These are phyloP conservation scores for Nemania diffusa DNA, from an alignment of 2,329 filamentous ascomycete species.

Conservation along the genomic window DNA sequence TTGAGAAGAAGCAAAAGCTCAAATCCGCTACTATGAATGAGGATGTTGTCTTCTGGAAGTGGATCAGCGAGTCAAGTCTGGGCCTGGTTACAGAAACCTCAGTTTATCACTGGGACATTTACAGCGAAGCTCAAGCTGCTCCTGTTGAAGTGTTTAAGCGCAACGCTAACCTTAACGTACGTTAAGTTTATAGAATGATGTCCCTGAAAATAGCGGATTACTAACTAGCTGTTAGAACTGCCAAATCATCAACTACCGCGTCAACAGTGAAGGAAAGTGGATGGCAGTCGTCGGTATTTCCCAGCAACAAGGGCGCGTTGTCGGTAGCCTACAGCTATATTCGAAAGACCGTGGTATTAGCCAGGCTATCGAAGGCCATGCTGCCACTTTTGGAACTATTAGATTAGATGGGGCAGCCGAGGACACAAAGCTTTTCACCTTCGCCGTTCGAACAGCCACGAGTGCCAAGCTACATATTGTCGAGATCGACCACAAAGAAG, in stretches of 20 bases:
- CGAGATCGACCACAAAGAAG: conserved; percentile 92
- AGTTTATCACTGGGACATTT: conserved; percentile 98
- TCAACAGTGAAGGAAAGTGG: conserved; percentile 96
- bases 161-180: conserved; percentile 85
- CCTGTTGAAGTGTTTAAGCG: conserved; percentile 95
- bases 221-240: conserved; percentile 70
- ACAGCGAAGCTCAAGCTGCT: conserved; percentile 80
- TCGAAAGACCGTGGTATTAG: conserved; percentile 96
- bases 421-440: conserved; percentile 96
- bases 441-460: conserved; percentile 88
- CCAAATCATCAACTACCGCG: conserved; percentile 99
- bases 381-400: conserved; percentile 91
- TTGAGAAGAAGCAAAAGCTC: conserved; percentile 91
- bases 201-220: conserved; percentile 35
- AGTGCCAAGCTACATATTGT: conserved; percentile 97
- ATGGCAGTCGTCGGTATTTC: conserved; percentile 98
- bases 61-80: conserved; percentile 89
- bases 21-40: conserved; percentile 97
- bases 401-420: conserved; percentile 87
- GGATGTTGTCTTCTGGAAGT: conserved; percentile 99
- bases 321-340: conserved; percentile 96
- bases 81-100: conserved; percentile 90
- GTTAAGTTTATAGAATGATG: conserved; percentile 50
- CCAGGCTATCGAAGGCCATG: conserved; percentile 97
- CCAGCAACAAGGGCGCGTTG: conserved; percentile 90